Base-by-base conservation (phyloP, 192 early-diverging fungal genomes). In the Allomyces macrogynus region DNA sequence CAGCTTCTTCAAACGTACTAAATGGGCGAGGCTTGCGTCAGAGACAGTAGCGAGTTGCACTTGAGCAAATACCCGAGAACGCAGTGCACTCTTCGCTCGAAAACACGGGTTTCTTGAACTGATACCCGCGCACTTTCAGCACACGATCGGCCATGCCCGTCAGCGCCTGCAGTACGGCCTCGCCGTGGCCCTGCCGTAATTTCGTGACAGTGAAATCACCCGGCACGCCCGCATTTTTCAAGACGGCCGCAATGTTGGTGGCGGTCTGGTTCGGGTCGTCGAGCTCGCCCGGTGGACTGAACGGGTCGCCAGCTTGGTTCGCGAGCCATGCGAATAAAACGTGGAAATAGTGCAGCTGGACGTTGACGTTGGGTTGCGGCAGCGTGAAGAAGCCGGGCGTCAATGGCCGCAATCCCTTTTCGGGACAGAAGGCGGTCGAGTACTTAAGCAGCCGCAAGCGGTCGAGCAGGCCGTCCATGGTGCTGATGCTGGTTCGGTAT, bases 181-280 rank as follows among this genome's bases (percentile, higher is more conserved):
- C 80, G 24, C 81, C 81, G 61, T 83, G 69, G 8, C 70, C 80
- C 62, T 83, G 81, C 65, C 77, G 78, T 42, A 83, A 65, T 62
- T 80, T 82, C 61, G 70, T 69, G 5, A 78, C 74, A 14, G 76
- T 76, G 62, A 74, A 73, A n/a, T 83, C 80, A 23, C 80, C 76
- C 12, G 70, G 49, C 43, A 82, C 74, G 18, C 73, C 71, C 42
- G 80, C 27, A 43, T 73, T 71, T 70, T 82, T 82, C 23, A 82
- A 70, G 24, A 73, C 80, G 23, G n/a, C 14, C 79, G 79, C 74
- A 43, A 82, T 77, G 67, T 73, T 82, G 4, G 80, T 71, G 24
- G 72, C 71, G 14, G 76, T 73, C 10, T 78, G 80, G 69, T 82
- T 82, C 9, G 81, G 81, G 60, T 82, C 81, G 66, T 82, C 81